Evolutionary conservation across 371 early-diverging fungal species (phyloP), one percentile per base, ranked within the genome.

Genomic region (Haplosporangium sp.): DNA sequence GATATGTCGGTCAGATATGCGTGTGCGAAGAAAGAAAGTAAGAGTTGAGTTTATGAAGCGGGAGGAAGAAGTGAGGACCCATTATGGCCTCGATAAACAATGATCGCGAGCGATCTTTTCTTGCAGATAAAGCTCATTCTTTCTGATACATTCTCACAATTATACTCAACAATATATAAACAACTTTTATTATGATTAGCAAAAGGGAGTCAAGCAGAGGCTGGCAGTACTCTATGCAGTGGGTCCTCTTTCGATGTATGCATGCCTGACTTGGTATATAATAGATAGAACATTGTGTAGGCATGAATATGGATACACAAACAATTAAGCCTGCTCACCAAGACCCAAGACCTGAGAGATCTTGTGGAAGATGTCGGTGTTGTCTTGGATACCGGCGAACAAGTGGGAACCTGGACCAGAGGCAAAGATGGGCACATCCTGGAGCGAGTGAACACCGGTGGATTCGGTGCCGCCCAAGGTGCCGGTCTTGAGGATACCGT

Each of bases 301-400:
- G 38, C 43, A 55, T 46, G 21, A 37, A n/a, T 41, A 58, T 12
- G n/a, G 29, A 52, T 40, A 36, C 5, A 20, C 13, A 58, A 56
- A 41, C 14, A 21, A 46, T 70, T 70, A 74, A 56, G 59, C 58
- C 60, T 61, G 50, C 48, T 73, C 73, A 55, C 81, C 81, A 37
- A 83, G 74, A 59, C 81, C 83, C 57, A 83, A 64, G 55, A 76
- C 82, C 56, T 86, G 69, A 37, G 89, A 74, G 79, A 89, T 82
- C 75, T 86, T 85, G 70, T 85, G 88, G 82, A 85, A 89, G 58
- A 89, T 64, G 64, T 87, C 85, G 74, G 87, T 87, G 80, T 88
- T 87, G 64, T 89, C 90, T 67, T 85, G 82, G 10, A 86, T 83
- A 59, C 84, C 86, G 61, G 83, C 81, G 64, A 89, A 89, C 9